Evolutionary conservation across 106 monocot species (phyloP), one percentile per base, ranked within the genome.

Genomic region (Posidonia australis): DNA sequence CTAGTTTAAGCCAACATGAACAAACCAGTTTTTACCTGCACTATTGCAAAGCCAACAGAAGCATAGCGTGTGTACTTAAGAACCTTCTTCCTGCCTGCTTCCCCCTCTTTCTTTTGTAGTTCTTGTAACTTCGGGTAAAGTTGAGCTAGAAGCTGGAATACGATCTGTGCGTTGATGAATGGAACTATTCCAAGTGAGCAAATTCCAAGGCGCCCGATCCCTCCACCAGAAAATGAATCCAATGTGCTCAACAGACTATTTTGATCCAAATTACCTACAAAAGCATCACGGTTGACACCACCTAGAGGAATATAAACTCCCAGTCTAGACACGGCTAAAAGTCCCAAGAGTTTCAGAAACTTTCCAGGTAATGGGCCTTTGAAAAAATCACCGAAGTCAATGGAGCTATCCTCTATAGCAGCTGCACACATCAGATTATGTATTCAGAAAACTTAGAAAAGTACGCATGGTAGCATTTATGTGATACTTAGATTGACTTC

Each of bases 191-290:
- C 91, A 10, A 92, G 78, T 21, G 98, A 98, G 65, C 98, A 90
- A 52, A 98, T 88, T 62, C 98, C 98, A 28, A 98, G 73, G 22
- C 98, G 74, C 32, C 98, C 98, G 67, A 98, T 88, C 24, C 91
- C 98, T 64, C 98, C 98, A 54, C 98, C 98, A 72, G 98, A 98
- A 69, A 98, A 90, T 56, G 98, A 88, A 77, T 98, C 98, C 62
- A 98, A 77, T 45, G 98, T 98, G 67, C 98, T 91, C 44, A 98
- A 63, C 2, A 91, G 59, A 73, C 87, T 85, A 70, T 98, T 98
- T 65, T 87, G 83, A 31, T 88, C 98, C 64, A 99, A 74, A 65
- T 99, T 99, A 46, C 91, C 87, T 58, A 71, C 70, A 83, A 99
- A 99, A 65, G 91, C 87, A 45, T 85, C 91, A 48, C 74, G 69